Evolutionary conservation across 2,329 filamentous ascomycete species (phyloP).

Genomic region (Hortaea werneckii): DNA sequence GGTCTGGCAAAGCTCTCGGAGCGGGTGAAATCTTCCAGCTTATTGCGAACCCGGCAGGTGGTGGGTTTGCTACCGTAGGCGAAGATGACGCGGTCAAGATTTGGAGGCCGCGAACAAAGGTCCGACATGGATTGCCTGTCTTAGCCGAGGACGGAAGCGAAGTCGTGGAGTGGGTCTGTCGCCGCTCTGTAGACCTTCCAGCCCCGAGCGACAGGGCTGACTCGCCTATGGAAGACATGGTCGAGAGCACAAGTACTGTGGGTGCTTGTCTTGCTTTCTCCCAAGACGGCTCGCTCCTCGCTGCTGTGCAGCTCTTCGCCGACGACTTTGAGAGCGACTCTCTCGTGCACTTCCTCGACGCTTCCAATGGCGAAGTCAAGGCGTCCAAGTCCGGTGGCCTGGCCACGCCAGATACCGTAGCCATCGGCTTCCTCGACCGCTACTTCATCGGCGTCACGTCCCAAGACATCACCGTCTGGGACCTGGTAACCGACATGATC

Average conservation of each 20-base stretch:
- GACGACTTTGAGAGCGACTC: conserved; percentile 42
- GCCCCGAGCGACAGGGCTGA: conserved; percentile 21
- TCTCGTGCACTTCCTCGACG: conserved; percentile 66
- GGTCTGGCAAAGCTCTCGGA: conserved; percentile 18
- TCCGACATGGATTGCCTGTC: conserved; percentile 56
- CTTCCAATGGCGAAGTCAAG: conserved; percentile 55
- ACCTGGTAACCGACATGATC: conserved; percentile 68
- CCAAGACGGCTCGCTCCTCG: conserved; percentile 74
- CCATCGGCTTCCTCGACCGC: conserved; percentile 58
- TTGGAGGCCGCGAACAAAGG: conserved; percentile 67
- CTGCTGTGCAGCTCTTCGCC: conserved; percentile 39
- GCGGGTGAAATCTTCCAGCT: conserved; percentile 59
- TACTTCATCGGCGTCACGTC: conserved; percentile 67
- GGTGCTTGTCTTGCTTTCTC: conserved; percentile 67
- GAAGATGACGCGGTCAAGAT: conserved; percentile 67
- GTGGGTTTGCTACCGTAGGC: conserved; percentile 76
- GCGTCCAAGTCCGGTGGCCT: conserved; percentile 47
- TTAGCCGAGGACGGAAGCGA: conserved; percentile 49
- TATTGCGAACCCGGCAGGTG: conserved; percentile 55
- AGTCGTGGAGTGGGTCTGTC: conserved; percentile 65
- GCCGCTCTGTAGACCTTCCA: conserved; percentile 40
- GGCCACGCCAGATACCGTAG: conserved; percentile 35
- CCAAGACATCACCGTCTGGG: conserved; percentile 65
- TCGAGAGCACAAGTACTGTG: not conserved
- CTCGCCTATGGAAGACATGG: conserved; percentile 12